Evolutionary conservation across 768 basidiomycete species (phyloP).

Genomic region (Cyathus striatus): DNA sequence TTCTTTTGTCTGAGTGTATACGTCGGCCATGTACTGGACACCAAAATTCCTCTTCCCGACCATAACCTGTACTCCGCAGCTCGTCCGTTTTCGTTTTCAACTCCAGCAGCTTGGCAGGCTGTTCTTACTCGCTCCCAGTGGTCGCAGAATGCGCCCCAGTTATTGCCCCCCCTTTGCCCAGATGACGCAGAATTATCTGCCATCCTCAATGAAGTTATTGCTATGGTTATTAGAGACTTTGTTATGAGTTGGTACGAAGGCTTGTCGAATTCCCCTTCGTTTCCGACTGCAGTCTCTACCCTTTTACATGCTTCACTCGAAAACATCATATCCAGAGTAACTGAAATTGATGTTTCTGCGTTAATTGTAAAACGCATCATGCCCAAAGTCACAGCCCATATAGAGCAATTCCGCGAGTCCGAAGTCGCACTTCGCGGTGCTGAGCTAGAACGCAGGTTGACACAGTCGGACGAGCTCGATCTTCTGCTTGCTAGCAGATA

Average conservation of each 20-base stretch:
- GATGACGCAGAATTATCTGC: conserved; percentile 60
- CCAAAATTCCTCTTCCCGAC: conserved; percentile 21
- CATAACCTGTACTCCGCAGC: conserved; percentile 51
- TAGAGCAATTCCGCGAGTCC: conserved; percentile 87
- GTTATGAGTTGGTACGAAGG: conserved; percentile 85
- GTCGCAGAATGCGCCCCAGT: conserved; percentile 69
- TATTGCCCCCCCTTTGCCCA: conserved; percentile 63
- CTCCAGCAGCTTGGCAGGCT: conserved; percentile 93
- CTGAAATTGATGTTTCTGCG: conserved; percentile 63
- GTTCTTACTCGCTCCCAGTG: conserved; percentile 86
- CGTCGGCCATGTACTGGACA: conserved; percentile 56
- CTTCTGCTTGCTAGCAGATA: conserved; percentile 81
- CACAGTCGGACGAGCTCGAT: conserved; percentile 88
- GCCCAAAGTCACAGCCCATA: conserved; percentile 84
- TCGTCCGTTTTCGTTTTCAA: conserved; percentile 79
- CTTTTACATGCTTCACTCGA: conserved; percentile 65
- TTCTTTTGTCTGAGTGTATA: conserved; percentile 52
- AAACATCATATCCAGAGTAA: conserved; percentile 49
- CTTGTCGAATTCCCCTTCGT: conserved; percentile 82
- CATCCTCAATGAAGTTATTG: conserved; percentile 75
- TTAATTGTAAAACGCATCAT: conserved; percentile 80
- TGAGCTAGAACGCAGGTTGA: conserved; percentile 73
- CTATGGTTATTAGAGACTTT: conserved; percentile 83
- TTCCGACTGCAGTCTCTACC: conserved; percentile 79
- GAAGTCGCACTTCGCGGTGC: conserved; percentile 83